Evolutionary conservation across 441 rosid genomes (phyloP).

Genomic region (Pelargonium myrrhifolium): DNA sequence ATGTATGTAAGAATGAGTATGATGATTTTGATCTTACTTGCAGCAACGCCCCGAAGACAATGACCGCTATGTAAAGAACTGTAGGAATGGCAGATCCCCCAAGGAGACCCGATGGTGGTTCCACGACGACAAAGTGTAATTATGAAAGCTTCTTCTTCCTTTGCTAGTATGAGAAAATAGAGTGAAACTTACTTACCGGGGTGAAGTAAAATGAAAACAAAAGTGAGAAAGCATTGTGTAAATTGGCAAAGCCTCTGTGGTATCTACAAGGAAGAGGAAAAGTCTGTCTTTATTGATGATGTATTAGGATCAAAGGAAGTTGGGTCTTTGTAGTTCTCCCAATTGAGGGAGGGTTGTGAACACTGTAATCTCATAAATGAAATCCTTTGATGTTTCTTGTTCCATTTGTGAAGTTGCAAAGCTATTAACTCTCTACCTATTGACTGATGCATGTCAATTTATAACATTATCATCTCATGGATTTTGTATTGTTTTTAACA

Average conservation of each 20-base stretch:
- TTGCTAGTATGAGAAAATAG: conserved; percentile 26
- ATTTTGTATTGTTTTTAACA: no score
- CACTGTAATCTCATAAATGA: conserved; percentile 6
- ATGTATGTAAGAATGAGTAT: conserved; percentile 3
- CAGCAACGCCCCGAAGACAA: conserved; percentile 99
- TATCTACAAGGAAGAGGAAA: conserved; percentile 38
- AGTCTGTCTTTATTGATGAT: conserved; percentile 18
- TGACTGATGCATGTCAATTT: no score
- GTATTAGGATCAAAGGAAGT: conserved; percentile 16
- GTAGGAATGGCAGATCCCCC: conserved; percentile 93
- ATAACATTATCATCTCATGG: no score
- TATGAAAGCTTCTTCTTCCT: conserved; percentile 17
- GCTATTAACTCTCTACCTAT: no score
- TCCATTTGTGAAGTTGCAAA: no score
- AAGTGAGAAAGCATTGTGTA: conserved; percentile 40
- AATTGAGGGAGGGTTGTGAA: conserved; percentile 18
- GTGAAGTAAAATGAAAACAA: conserved; percentile 23
- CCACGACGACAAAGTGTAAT: conserved; percentile 90
- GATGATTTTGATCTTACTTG: conserved; percentile 23
- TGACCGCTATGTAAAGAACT: conserved; percentile 90
- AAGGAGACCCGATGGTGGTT: conserved; percentile 99
- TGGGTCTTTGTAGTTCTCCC: conserved; percentile 15
- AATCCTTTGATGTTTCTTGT: conserved; percentile 6
- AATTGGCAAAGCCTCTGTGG: conserved; percentile 34
- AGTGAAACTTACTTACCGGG: conserved; percentile 25